Evolutionary conservation across 441 rosid genomes (phyloP), one percentile per base, ranked within the genome.

Genomic region (Iberis amara): DNA sequence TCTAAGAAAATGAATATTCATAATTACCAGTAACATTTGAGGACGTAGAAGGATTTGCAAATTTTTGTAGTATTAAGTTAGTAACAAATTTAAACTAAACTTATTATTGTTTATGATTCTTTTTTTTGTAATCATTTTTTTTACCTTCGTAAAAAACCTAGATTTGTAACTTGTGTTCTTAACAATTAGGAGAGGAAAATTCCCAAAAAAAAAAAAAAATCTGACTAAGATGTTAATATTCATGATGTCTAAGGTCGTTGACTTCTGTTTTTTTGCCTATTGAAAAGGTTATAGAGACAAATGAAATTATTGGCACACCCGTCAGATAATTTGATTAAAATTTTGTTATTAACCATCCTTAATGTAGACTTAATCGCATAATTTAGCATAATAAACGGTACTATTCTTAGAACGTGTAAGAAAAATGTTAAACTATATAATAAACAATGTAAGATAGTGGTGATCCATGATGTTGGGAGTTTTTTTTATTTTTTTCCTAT

Each of bases 391-490:
- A 43, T 11, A 55, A 39, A 6, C 10, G 23, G 57, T 40, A 24
- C 43, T 65, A 45, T 50, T 57, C 54, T 57, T 65, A 31, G 69
- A 57, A 57, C 59, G 50, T 57, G 69, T 52, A 37, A 3, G 33
- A 5, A 46, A 32, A 64, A 43, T 9, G 11, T 28, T 39, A 31
- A 27, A 15, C 3, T 36, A 15, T 15, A 58, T 45, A 32, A 52
- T 58, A 58, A 65, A 46, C 44, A 58, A 58, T 8, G 28, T 3
- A 57, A 15, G 64, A 39, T 38, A 65, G 69, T 65, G 70, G 70
- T 58, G 59, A 45, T 45, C 64, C 60, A 58, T 46, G 39, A 45
- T 65, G 39, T 52, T 58, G 48, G 69, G 64, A 42, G 7, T 7
- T 35, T 2, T 10, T 39, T 0, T 3, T 2, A n/a, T n/a, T n/a